A percentile compares a stretch with the other conserved stretches of the same genome.
Evolutionary conservation across 2,329 filamentous ascomycete species (phyloP).

Genomic region (Mycosphaerella arachidis): DNA sequence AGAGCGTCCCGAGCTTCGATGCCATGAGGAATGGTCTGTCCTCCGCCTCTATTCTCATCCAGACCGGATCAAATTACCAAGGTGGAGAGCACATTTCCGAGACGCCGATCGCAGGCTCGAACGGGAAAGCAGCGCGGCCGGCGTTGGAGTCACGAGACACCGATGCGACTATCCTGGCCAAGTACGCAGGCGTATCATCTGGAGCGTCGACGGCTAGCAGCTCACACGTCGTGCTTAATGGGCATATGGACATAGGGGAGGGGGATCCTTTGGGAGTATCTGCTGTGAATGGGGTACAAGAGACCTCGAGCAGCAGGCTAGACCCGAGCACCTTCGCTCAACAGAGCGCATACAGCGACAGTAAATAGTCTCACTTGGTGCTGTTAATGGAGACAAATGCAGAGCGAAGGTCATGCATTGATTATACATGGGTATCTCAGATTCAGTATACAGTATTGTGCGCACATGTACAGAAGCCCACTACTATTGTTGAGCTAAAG

Average conservation of each 20-base stretch:
- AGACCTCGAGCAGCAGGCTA: conserved; percentile 2
- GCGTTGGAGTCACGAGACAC: conserved; percentile 12
- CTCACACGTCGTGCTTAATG: background rate
- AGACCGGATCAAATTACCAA: background rate
- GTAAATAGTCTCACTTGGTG: background rate
- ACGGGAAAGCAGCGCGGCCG: conserved; percentile 6
- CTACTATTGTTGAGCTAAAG: background rate
- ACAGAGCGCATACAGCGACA: conserved; percentile 20
- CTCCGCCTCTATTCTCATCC: conserved; percentile 3
- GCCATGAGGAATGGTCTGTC: background rate
- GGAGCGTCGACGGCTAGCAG: background rate
- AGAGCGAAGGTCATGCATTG: background rate
- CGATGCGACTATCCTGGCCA: conserved; percentile 8
- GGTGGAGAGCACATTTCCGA: background rate
- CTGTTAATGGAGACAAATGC: background rate
- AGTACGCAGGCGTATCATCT: background rate
- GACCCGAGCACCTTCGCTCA: conserved; percentile 20
- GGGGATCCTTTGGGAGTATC: conserved; percentile 14
- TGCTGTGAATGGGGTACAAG: background rate
- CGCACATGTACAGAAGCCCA: background rate
- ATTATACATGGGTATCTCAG: background rate
- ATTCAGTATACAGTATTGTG: background rate
- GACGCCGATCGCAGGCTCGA: background rate
- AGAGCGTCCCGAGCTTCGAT: conserved; percentile 3
- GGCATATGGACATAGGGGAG: conserved; percentile 4